Percentiles rank a stretch among this genome's conserved stretches.
These are phyloP conservation scores for Mycena metata DNA, from an alignment of 768 basidiomycete genomes.

Conservation along the genomic window DNA sequence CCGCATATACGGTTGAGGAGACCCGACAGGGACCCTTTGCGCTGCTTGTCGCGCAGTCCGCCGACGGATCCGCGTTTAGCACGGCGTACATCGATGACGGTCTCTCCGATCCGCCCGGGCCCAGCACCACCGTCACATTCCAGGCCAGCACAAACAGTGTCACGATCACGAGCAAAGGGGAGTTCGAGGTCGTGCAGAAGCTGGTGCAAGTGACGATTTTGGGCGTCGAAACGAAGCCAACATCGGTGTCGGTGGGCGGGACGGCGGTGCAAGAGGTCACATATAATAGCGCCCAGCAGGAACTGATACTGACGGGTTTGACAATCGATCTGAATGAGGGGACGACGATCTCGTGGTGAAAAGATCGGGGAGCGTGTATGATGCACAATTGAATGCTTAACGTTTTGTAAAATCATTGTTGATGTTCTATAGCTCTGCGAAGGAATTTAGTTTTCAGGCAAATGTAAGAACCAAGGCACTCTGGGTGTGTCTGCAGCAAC, in stretches of 20 bases:
- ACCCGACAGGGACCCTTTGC: conserved; percentile 73
- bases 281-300: conserved; percentile 55
- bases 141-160: conserved; percentile 52
- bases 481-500: too few relatives aligned
- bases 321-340: conserved; percentile 59
- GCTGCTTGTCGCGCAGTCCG: conserved; percentile 69
- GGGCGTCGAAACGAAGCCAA: conserved; percentile 60
- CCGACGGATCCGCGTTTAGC: conserved; percentile 60
- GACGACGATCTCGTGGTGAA: conserved; percentile 52
- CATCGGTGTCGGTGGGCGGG: conserved; percentile 56
- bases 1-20: conserved; percentile 77
- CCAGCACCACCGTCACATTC: conserved; percentile 64
- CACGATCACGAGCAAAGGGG: conserved; percentile 52
- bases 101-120: conserved; percentile 68
- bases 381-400: conserved; percentile 23
- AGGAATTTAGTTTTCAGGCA: conserved; percentile 23
- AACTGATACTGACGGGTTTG: conserved; percentile 56
- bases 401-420: conserved; percentile 24
- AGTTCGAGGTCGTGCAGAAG: conserved; percentile 60
- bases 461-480: too few relatives aligned
- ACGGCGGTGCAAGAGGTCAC: conserved; percentile 51
- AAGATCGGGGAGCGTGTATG: conserved; percentile 19
- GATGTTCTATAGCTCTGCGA: conserved; percentile 26
- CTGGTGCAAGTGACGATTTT: conserved; percentile 72
- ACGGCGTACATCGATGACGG: conserved; percentile 81